These are phyloP conservation scores for Hansenula lynferdii DNA, from an alignment of 1,139 yeast genomes.

Conservation along the genomic window DNA sequence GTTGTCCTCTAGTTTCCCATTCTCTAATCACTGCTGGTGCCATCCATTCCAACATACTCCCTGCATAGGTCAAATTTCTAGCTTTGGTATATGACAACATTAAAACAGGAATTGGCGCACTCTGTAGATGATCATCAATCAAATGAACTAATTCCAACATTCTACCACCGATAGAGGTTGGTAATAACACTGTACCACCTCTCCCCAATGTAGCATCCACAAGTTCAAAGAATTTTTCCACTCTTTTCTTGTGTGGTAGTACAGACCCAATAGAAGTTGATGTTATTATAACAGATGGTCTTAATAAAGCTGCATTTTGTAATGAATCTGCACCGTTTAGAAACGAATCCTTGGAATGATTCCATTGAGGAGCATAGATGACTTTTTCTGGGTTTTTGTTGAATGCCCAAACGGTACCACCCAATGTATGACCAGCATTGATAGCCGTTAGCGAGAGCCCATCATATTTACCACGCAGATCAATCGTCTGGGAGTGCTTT, in stretches of 20 bases:
- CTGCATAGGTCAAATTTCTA: constrained; percentile 74
- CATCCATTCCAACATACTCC: constrained; percentile 95
- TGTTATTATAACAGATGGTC: constrained; percentile 86
- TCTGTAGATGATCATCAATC: constrained; percentile 45
- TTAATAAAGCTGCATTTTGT: constrained; percentile 54
- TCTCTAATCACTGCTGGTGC: constrained; percentile 71
- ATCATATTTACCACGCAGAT: constrained; percentile 48
- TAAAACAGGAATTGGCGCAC: constrained; percentile 56
- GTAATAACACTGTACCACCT: constrained; percentile 76
- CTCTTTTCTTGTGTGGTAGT: constrained; percentile 58
- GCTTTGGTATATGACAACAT: constrained; percentile 77
- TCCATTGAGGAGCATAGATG: constrained; percentile 92
- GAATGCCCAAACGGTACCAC: constrained; percentile 80
- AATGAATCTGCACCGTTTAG: constrained; percentile 76
- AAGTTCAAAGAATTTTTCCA: constrained; percentile 58
- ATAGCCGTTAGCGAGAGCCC: constrained; percentile 74
- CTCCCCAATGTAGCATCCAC: constrained; percentile 63
- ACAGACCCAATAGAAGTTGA: constrained; percentile 68
- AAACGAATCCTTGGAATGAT: constrained; percentile 85
- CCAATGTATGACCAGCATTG: constrained; percentile 90
- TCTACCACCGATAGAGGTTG: constrained; percentile 81
- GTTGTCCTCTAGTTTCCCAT: constrained; percentile 70
- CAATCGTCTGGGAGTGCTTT: constrained; percentile 78
- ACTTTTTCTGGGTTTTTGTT: constrained; percentile 72
- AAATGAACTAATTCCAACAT: constrained; percentile 74